A percentile compares a stretch with the other conserved stretches of the same genome.
phyloP scores from a whole-genome alignment of 2,329 filamentous ascomycete species.

The Fusarium denticulatum region DNA sequence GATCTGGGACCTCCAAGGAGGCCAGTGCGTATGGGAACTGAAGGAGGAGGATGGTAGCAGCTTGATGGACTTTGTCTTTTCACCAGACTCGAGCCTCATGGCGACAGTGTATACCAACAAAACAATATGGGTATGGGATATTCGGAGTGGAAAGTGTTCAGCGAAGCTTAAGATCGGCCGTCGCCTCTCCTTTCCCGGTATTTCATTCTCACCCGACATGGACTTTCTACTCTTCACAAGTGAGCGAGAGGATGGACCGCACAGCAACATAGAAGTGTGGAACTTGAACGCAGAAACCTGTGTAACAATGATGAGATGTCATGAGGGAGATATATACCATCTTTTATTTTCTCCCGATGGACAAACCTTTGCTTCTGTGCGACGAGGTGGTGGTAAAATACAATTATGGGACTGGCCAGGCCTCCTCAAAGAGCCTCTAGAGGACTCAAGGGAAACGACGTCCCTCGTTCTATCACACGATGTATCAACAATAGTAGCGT shows the following conservation, averaged over 20 bases:
- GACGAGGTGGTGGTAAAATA: accelerated
- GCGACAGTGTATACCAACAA: accelerated
- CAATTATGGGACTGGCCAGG: background rate
- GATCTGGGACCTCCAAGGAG: background rate
- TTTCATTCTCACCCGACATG: background rate
- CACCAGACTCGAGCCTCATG: background rate
- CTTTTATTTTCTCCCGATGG: background rate
- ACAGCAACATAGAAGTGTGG: background rate
- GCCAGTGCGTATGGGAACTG: background rate
- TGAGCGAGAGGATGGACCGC: accelerated
- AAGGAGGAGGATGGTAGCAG: too few species aligned
- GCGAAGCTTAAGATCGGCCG: accelerated
- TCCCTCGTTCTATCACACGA: background rate
- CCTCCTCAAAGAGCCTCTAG: background rate
- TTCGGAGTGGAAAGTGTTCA: background rate
- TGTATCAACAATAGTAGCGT: background rate
- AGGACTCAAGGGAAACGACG: accelerated
- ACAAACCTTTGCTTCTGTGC: background rate
- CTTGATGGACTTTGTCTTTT: background rate
- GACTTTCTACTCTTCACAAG: background rate
- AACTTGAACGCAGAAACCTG: background rate
- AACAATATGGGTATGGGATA: background rate
- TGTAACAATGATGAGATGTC: too few species aligned
- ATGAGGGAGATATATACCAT: accelerated
- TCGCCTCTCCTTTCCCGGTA: accelerated